phyloP scores from a whole-genome alignment of 176 grass and related monocot genomes.

The Musa beccarii region DNA sequence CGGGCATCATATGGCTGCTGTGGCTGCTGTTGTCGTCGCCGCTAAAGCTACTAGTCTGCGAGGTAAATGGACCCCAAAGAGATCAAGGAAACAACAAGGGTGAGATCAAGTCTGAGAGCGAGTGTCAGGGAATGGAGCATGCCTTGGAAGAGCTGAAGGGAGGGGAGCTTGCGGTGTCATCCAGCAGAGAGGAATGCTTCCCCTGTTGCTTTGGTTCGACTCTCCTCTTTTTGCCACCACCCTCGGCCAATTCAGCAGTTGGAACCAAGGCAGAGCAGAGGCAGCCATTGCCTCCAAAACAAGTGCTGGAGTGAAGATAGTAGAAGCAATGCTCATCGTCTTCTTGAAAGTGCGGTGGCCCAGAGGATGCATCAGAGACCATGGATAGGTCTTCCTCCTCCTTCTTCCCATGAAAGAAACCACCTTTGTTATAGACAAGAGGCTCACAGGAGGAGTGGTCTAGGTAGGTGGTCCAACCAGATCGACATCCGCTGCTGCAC shows the following conservation, averaged over 20 bases:
- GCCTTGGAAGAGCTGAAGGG: constrained; percentile 39
- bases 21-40: background rate
- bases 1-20: background rate
- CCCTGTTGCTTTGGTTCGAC: constrained; percentile 29
- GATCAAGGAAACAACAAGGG: background rate
- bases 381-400: constrained; percentile 86
- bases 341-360: constrained; percentile 43
- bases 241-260: constrained; percentile 7
- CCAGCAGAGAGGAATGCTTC: constrained; percentile 43
- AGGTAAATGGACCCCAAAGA: background rate
- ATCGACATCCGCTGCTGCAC: constrained; percentile 93
- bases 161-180: constrained; percentile 92
- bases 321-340: constrained; percentile 4
- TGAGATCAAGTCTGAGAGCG: background rate
- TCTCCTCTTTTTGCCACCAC: constrained; percentile 22
- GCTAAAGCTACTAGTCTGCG: background rate
- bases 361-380: constrained; percentile 93
- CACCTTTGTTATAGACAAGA: background rate
- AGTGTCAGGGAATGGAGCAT: background rate
- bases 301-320: background rate
- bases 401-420: background rate
- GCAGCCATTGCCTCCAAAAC: background rate
- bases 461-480: constrained; percentile 93
- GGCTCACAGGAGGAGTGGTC: constrained; percentile 43
- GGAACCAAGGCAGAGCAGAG: background rate